Percentiles rank a stretch among this genome's conserved stretches.
Conservation (phyloP, 768 basidiomycete species). For the Tricholoma bakamatsutake region DNA sequence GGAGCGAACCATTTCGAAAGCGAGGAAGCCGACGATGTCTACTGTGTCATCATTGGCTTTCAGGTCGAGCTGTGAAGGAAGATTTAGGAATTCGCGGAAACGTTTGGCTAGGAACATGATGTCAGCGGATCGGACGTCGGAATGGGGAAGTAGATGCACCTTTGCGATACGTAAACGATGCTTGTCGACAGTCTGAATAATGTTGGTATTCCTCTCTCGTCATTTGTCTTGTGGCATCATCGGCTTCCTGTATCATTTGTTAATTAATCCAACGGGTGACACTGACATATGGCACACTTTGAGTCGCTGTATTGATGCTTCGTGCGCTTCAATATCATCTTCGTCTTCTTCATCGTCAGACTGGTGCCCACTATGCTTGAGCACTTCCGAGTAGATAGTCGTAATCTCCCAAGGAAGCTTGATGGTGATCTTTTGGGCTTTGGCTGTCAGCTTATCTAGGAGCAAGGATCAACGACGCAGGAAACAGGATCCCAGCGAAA, state of each 20-base stretch:
- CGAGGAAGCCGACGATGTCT: slow-evolving; percentile 95
- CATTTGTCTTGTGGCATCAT: slow-evolving; percentile 93
- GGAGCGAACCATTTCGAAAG: slow-evolving; percentile 95
- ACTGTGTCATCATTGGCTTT: slow-evolving; percentile 92
- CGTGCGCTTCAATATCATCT: slow-evolving; percentile 92
- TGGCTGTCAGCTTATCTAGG: slow-evolving; percentile 72
- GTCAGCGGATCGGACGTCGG: not conserved
- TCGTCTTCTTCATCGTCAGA: slow-evolving; percentile 96
- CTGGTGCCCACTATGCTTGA: slow-evolving; percentile 68
- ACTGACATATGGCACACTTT: slow-evolving; percentile 39
- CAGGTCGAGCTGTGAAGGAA: slow-evolving; percentile 80
- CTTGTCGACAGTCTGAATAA: slow-evolving; percentile 94
- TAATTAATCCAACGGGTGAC: not conserved
- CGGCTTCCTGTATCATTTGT: slow-evolving; percentile 62
- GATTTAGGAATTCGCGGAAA: slow-evolving; percentile 90
- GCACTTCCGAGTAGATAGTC: slow-evolving; percentile 85
- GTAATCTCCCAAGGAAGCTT: slow-evolving; percentile 95
- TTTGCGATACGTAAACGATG: slow-evolving; percentile 96
- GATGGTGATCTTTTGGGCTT: slow-evolving; percentile 89
- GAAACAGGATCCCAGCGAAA: not conserved
- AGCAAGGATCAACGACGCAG: not conserved
- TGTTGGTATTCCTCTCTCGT: slow-evolving; percentile 95
- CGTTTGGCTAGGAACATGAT: slow-evolving; percentile 64
- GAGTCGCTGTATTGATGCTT: slow-evolving; percentile 85
- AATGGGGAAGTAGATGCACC: slow-evolving; percentile 36